These are phyloP conservation scores for Colletotrichum horii DNA, from an alignment of 2,329 filamentous ascomycete species.

Conservation along the genomic window DNA sequence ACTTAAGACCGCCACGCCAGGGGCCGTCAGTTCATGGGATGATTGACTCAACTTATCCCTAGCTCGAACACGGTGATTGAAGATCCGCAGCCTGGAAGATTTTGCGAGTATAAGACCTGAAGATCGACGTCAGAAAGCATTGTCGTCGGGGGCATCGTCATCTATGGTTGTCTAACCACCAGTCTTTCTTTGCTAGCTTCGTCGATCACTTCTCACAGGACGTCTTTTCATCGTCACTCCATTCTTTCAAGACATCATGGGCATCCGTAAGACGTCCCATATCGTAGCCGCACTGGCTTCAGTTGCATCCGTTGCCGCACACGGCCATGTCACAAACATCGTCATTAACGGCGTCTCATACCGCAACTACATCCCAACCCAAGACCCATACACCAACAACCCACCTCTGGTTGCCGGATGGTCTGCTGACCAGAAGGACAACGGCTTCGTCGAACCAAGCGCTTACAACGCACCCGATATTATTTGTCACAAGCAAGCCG, in stretches of 20 bases:
- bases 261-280: conserved; percentile 21
- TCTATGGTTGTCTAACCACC: not conserved
- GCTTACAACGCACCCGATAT: conserved; percentile 47
- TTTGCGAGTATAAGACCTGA: not conserved
- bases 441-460: conserved; percentile 54
- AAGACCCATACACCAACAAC: conserved; percentile 12
- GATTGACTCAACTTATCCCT: conserved; percentile 2
- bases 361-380: conserved; percentile 41
- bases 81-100: not conserved
- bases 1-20: not conserved
- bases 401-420: conserved; percentile 36
- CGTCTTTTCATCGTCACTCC: not conserved
- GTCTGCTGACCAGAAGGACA: conserved; percentile 45
- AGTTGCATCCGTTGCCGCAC: conserved; percentile 34
- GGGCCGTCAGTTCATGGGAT: not conserved
- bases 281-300: conserved; percentile 27
- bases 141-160: not conserved
- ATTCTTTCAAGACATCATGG: conserved; percentile 24
- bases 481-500: conserved; percentile 51
- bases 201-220: not conserved
- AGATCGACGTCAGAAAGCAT: not conserved
- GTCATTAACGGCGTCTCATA: conserved; percentile 48
- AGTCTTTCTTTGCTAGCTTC: not conserved
- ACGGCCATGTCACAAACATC: conserved; percentile 48
- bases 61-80: not conserved